Conservation (phyloP, 1,139 yeast species). For the Debaryomyces singareniensis region DNA sequence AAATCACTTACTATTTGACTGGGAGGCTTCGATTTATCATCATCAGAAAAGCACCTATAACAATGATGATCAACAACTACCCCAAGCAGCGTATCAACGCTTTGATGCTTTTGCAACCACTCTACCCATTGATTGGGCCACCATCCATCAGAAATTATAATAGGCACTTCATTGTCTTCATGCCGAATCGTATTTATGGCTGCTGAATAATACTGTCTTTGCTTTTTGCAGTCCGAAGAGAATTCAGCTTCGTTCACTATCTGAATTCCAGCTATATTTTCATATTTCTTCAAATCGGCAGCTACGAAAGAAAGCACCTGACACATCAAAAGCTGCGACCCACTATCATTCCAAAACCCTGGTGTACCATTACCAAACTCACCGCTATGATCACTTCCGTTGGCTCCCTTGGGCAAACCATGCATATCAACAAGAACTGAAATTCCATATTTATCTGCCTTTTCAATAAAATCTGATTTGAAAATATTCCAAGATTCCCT, state of each 20-base stretch:
- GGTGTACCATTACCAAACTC: slow-evolving; percentile 46
- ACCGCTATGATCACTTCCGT: slow-evolving; percentile 79
- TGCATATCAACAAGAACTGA: slow-evolving; percentile 81
- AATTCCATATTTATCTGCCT: slow-evolving; percentile 52
- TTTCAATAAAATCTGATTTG: slow-evolving; percentile 42
- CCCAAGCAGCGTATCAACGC: slow-evolving; percentile 41
- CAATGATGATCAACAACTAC: slow-evolving; percentile 79
- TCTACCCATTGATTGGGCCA: slow-evolving; percentile 75
- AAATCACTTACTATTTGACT: slow-evolving; percentile 57
- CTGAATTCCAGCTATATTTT: slow-evolving; percentile 77
- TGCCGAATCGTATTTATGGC: slow-evolving; percentile 59
- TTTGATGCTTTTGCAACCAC: slow-evolving; percentile 47
- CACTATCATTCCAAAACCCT: slow-evolving; percentile 55
- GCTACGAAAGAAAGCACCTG: slow-evolving; percentile 58
- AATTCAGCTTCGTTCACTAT: slow-evolving; percentile 79
- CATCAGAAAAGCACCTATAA: slow-evolving; percentile 78
- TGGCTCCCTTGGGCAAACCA: slow-evolving; percentile 91
- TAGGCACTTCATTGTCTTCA: slow-evolving; percentile 53
- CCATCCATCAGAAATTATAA: slow-evolving; percentile 92
- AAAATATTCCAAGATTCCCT: slow-evolving; percentile 62
- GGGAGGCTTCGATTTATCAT: slow-evolving; percentile 62
- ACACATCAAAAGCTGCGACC: slow-evolving; percentile 39
- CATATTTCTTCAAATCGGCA: slow-evolving; percentile 46
- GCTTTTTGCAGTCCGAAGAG: slow-evolving; percentile 44
- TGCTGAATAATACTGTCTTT: slow-evolving; percentile 58